These are phyloP conservation scores for Platanthera guangdongensis DNA, from an alignment of 106 monocot genomes.

Conservation along the genomic window DNA sequence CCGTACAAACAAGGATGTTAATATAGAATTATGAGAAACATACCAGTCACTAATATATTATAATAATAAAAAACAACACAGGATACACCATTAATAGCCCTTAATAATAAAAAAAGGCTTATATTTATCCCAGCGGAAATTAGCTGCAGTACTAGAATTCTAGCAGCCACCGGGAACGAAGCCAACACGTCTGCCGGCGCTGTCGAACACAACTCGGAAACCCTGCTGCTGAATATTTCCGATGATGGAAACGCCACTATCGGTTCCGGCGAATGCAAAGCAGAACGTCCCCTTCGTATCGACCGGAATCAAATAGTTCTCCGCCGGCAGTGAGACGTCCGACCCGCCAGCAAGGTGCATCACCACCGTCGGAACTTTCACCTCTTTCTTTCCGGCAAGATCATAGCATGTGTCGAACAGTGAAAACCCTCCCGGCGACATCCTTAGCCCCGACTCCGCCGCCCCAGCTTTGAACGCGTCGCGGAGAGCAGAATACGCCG, in stretches of 20 bases:
- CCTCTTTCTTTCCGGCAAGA: conserved; percentile 47
- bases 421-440: conserved; percentile 39
- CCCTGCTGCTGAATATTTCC: conserved; percentile 89
- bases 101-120: too few species aligned
- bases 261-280: conserved; percentile 71
- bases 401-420: conserved; percentile 89
- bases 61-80: too few species aligned
- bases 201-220: conserved; percentile 51
- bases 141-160: background rate
- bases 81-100: too few species aligned
- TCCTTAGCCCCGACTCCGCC: conserved; percentile 33
- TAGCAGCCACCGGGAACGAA: conserved; percentile 26
- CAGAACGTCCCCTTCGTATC: conserved; percentile 58
- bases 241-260: conserved; percentile 56
- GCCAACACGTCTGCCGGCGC: conserved; percentile 20
- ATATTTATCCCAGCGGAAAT: too few species aligned
- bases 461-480: conserved; percentile 60
- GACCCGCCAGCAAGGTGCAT: conserved; percentile 43
- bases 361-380: conserved; percentile 69
- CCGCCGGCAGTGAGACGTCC: conserved; percentile 50
- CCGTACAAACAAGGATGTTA: too few species aligned
- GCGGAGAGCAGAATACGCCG: conserved; percentile 52
- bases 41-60: too few species aligned
- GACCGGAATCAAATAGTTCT: conserved; percentile 82
- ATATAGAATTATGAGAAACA: too few species aligned